Conservation (phyloP, 2,329 filamentous ascomycete genomes). For the Madurella mycetomatis region DNA sequence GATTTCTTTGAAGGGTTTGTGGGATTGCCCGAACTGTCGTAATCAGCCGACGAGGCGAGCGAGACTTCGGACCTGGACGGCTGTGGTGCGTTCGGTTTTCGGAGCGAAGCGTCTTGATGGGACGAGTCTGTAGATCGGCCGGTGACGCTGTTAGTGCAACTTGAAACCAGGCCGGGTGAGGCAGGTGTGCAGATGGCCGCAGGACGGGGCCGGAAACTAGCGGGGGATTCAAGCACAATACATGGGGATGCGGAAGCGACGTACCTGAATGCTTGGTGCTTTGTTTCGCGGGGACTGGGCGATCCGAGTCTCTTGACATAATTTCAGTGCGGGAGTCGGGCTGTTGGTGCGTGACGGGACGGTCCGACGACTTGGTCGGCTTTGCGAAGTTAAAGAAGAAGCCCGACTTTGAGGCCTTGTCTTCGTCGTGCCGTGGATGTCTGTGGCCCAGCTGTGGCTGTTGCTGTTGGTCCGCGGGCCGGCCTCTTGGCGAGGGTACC, state of each 20-base stretch:
- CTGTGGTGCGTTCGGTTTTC: slow-evolving; percentile 27
- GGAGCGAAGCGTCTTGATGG: slow-evolving; percentile 21
- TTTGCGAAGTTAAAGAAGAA: slow-evolving; percentile 51
- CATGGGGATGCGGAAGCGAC: slow-evolving; percentile 9
- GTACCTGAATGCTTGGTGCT: slow-evolving; percentile 32
- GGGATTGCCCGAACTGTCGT: slow-evolving; percentile 35
- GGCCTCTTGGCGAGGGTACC: slow-evolving; percentile 16
- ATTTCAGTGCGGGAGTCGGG: slow-evolving; percentile 36
- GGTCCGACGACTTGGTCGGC: slow-evolving; percentile 39
- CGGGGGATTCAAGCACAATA: slow-evolving; percentile 5
- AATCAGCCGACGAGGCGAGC: slow-evolving; percentile 45
- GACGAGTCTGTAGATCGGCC: slow-evolving; percentile 28
- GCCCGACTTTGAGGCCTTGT: slow-evolving; percentile 44
- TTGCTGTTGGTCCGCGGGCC: slow-evolving; percentile 20
- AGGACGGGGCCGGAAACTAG: slow-evolving; percentile 1
- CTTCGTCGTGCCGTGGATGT: slow-evolving; percentile 35
- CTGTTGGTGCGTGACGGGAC: slow-evolving; percentile 31
- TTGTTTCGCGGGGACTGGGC: slow-evolving; percentile 28
- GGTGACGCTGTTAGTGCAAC: slow-evolving; percentile 18
- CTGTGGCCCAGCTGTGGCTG: slow-evolving; percentile 33
- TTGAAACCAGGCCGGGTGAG: slow-evolving; percentile 13
- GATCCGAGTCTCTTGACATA: slow-evolving; percentile 36
- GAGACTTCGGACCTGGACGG: slow-evolving; percentile 51
- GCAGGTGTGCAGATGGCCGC: neutral
- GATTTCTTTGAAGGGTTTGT: slow-evolving; percentile 37